Evolutionary conservation across 225 moss, liverwort and hornwort species (phyloP).

Genomic region (Rhytidiadelphus loreus): DNA sequence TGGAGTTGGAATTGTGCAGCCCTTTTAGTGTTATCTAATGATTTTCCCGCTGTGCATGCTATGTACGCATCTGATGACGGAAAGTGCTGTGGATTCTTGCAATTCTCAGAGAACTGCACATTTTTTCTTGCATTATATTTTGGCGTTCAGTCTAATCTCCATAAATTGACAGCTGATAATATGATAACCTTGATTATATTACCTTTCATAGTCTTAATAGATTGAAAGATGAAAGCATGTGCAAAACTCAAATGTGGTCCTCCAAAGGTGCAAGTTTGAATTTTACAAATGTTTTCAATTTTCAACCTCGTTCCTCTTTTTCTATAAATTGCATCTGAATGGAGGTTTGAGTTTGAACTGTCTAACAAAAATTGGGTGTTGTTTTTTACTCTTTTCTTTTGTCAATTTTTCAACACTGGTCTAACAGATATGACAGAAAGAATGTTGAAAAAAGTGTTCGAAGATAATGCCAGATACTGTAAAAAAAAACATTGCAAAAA

Average conservation of each 20-base stretch:
- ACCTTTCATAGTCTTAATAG: neutral
- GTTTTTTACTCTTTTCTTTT: accelerated
- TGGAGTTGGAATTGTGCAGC: constrained; percentile 18
- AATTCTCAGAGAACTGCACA: neutral
- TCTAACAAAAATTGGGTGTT: neutral
- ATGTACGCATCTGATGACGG: constrained; percentile 9
- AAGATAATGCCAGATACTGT: neutral
- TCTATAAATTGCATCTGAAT: neutral
- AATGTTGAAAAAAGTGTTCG: accelerated
- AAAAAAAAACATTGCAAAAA: neutral
- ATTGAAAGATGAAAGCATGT: neutral
- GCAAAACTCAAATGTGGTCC: neutral
- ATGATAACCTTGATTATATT: neutral
- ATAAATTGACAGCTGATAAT: neutral
- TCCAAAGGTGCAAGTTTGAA: neutral
- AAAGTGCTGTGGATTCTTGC: constrained; percentile 7
- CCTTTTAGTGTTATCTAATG: constrained; percentile 14
- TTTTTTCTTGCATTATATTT: neutral
- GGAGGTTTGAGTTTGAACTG: neutral
- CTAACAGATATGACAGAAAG: neutral
- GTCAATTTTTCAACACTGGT: accelerated
- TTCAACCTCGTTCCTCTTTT: neutral
- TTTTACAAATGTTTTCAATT: neutral
- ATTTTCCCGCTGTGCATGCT: constrained; percentile 16
- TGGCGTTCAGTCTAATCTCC: neutral